Conservation (phyloP, 1,284 basidiomycete genomes). For the Wallemia mellicola region DNA sequence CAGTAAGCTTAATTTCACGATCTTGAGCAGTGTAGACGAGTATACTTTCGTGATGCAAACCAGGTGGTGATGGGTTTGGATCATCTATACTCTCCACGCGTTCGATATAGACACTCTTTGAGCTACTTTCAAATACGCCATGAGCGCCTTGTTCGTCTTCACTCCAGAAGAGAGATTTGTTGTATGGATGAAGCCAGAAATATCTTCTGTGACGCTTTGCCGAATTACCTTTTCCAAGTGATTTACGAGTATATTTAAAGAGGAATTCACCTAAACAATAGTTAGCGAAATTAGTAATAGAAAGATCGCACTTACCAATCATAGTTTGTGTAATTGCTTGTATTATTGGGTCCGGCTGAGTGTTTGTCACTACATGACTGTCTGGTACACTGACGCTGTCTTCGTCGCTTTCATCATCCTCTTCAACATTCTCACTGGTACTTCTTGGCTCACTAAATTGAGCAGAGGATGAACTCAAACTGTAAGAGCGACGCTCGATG, state of each 20-base stretch:
- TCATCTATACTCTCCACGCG: conserved; percentile 68
- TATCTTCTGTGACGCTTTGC: conserved; percentile 77
- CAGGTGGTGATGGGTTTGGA: conserved; percentile 71
- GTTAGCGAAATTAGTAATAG: neutral
- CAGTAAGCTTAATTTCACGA: conserved; percentile 91
- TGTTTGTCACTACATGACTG: conserved; percentile 4
- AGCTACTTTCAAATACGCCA: conserved; percentile 60
- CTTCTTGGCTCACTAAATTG: neutral
- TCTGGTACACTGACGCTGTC: conserved; percentile 1
- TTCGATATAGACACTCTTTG: conserved; percentile 95
- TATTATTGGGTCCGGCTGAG: conserved; percentile 36
- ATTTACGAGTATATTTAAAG: conserved; percentile 79
- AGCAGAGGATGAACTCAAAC: neutral
- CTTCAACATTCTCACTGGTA: neutral
- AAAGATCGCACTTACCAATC: conserved; percentile 32
- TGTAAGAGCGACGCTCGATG: conserved; percentile 1
- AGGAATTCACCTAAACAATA: conserved; percentile 33
- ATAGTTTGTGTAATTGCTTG: conserved; percentile 97
- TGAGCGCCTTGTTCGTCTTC: conserved; percentile 68
- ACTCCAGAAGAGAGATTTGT: conserved; percentile 92
- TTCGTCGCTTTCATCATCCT: neutral
- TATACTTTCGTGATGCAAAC: conserved; percentile 70
- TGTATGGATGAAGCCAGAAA: conserved; percentile 99
- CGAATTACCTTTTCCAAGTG: conserved; percentile 71
- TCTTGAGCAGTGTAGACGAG: conserved; percentile 59